These are phyloP conservation scores for Betula pendula DNA, from an alignment of 306 rosid genomes.

Conservation along the genomic window DNA sequence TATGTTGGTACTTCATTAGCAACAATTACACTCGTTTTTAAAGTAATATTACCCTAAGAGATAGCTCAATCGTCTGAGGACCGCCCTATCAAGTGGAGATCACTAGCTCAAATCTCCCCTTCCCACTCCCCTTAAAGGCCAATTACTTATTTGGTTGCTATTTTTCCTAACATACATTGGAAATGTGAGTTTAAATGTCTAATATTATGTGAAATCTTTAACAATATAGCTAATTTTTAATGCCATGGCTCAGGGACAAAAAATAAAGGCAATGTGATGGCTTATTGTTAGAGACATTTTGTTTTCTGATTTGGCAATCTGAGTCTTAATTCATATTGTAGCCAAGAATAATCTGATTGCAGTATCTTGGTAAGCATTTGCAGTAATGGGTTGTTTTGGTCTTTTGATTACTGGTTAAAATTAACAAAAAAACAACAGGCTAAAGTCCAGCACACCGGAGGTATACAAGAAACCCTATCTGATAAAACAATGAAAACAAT, in stretches of 20 bases:
- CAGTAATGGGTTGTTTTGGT: neutral
- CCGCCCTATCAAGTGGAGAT: no score
- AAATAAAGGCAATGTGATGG: neutral
- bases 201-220: neutral
- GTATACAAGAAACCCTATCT: neutral
- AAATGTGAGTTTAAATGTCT: neutral
- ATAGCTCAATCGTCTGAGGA: no score
- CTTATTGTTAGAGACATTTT: neutral
- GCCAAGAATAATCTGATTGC: neutral
- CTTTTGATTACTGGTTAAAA: neutral
- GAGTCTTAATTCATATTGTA: neutral
- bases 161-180: neutral
- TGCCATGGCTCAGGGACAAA: neutral
- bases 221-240: neutral
- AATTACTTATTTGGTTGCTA: neutral
- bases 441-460: neutral
- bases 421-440: neutral
- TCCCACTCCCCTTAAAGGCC: no score
- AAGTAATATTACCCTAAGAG: neutral
- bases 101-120: no score
- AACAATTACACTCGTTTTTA: neutral
- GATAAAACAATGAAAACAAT: neutral
- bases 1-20: constrained; percentile 10
- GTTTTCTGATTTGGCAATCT: neutral
- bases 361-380: neutral